phyloP scores from a whole-genome alignment of 202 grass and related monocot species.

The Cymbopogon flexuosus region DNA sequence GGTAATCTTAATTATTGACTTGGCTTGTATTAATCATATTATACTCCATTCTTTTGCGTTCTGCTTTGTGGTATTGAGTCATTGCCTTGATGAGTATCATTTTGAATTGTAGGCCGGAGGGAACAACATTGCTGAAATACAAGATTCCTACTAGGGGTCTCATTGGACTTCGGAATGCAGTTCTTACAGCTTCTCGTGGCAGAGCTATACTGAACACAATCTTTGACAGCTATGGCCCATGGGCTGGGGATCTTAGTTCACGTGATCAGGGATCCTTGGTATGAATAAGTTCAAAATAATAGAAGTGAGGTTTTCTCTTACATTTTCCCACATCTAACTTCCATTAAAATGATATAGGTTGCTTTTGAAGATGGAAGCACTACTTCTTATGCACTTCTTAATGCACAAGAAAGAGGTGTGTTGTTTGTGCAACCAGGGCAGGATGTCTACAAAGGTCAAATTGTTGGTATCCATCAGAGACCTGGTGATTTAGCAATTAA shows the following conservation, averaged over 20 bases:
- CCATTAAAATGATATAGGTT: conserved; percentile 49
- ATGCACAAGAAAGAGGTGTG: conserved; percentile 93
- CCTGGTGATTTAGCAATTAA: conserved; percentile 96
- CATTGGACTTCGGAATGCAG: conserved; percentile 82
- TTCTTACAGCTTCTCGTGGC: conserved; percentile 89
- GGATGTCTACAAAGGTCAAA: conserved; percentile 94
- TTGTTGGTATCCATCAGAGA: conserved; percentile 90
- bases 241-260: conserved; percentile 74
- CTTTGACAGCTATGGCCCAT: conserved; percentile 89
- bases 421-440: conserved; percentile 70
- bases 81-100: conserved; percentile 13
- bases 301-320: conserved; percentile 6
- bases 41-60: not conserved
- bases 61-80: conserved; percentile 16
- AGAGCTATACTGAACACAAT: conserved; percentile 81
- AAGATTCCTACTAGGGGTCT: conserved; percentile 94
- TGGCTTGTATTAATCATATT: not conserved
- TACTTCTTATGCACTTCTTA: conserved; percentile 82
- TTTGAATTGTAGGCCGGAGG: conserved; percentile 59
- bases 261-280: conserved; percentile 94
- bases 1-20: not conserved
- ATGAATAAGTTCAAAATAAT: conserved; percentile 33
- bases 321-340: conserved; percentile 29
- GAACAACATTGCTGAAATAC: conserved; percentile 83
- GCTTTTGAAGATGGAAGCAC: conserved; percentile 93